Percentiles rank a stretch among this genome's conserved stretches.
Evolutionary conservation across 495 filamentous ascomycete species (phyloP).

Genomic region (Trichoderma parareesei): DNA sequence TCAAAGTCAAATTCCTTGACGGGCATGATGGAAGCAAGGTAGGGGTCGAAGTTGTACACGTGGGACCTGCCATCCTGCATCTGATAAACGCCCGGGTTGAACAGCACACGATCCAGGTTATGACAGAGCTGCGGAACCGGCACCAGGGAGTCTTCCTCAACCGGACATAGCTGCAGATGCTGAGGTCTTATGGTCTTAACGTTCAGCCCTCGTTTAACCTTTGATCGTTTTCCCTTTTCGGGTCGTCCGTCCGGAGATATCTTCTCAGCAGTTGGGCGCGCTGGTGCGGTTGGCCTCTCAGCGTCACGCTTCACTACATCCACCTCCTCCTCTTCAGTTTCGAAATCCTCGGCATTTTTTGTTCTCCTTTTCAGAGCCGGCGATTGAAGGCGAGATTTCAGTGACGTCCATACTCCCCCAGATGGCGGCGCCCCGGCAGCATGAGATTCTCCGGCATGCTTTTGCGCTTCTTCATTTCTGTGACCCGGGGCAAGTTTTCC

Average conservation of each 20-base stretch:
- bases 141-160: constrained; percentile 32
- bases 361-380: not conserved
- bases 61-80: constrained; percentile 82
- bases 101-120: constrained; percentile 81
- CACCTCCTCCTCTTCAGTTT: not conserved
- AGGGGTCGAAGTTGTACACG: constrained; percentile 94
- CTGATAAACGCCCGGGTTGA: constrained; percentile 90
- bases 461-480: not conserved
- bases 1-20: constrained; percentile 86
- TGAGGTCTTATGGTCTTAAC: not conserved
- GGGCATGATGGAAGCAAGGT: constrained; percentile 85
- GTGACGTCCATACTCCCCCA: not conserved
- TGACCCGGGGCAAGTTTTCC: not conserved
- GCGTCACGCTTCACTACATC: not conserved
- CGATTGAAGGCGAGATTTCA: not conserved
- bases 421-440: not conserved
- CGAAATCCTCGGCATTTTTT: not conserved
- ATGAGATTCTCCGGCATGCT: not conserved
- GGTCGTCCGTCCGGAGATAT: no score
- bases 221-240: not conserved
- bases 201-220: not conserved
- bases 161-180: not conserved
- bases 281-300: not conserved
- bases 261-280: not conserved
- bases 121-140: constrained; percentile 66